Conservation (phyloP, 2,329 filamentous ascomycete genomes). For the Fusarium siculi region DNA sequence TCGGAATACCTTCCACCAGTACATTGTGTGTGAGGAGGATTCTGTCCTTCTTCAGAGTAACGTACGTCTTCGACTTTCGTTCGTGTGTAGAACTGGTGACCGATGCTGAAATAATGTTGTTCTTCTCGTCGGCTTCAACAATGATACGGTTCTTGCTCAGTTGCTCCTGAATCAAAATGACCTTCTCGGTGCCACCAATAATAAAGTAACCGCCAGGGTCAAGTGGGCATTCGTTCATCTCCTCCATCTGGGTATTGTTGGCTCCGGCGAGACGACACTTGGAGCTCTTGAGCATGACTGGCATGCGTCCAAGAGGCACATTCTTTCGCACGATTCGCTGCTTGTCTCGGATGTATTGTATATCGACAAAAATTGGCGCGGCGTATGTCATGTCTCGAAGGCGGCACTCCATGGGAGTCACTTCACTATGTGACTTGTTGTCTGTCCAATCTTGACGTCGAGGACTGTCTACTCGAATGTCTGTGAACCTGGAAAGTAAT, state of each 20-base stretch:
- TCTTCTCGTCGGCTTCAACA: slow-evolving; percentile 91
- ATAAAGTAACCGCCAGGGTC: slow-evolving; percentile 99
- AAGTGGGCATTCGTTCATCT: slow-evolving; percentile 93
- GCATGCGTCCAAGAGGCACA: slow-evolving; percentile 88
- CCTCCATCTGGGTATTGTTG: slow-evolving; percentile 87
- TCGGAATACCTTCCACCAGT: slow-evolving; percentile 90
- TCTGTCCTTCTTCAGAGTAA: slow-evolving; percentile 91
- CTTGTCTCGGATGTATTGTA: slow-evolving; percentile 87
- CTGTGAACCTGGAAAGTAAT: slow-evolving; percentile 68
- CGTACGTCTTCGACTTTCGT: slow-evolving; percentile 97
- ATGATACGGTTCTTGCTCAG: slow-evolving; percentile 99
- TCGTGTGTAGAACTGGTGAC: slow-evolving; percentile 98
- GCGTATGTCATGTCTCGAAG: slow-evolving; percentile 98
- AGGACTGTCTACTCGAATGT: slow-evolving; percentile 87
- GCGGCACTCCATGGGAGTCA: slow-evolving; percentile 96
- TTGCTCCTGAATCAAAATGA: slow-evolving; percentile 98
- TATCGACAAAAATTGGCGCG: slow-evolving; percentile 91
- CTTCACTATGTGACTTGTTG: slow-evolving; percentile 74
- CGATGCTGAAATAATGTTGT: slow-evolving; percentile 92
- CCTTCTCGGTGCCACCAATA: slow-evolving; percentile 96
- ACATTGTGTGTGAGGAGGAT: slow-evolving; percentile 94
- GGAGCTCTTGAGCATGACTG: slow-evolving; percentile 95
- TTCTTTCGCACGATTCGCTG: slow-evolving; percentile 78
- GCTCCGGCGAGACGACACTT: slow-evolving; percentile 89
- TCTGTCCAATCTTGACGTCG: slow-evolving; percentile 81